Percentiles rank a stretch among this genome's conserved stretches.
Conservation (phyloP, 2,329 filamentous ascomycete species). For the Beauveria sp. region DNA sequence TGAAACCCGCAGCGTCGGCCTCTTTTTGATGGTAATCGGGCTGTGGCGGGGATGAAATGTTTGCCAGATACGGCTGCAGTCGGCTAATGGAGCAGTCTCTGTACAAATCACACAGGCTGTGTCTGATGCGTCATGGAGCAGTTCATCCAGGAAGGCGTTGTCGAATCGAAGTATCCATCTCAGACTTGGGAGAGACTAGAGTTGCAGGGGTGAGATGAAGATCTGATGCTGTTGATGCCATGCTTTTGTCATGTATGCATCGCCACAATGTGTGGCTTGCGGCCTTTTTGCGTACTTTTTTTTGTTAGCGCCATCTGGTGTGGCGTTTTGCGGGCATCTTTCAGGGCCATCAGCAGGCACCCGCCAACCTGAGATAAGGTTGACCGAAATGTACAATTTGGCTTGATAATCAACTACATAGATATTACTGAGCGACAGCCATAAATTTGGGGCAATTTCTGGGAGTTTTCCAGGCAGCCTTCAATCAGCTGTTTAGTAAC, state of each 20-base stretch:
- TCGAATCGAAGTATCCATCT: not conserved
- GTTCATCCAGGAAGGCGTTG: not conserved
- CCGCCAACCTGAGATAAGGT: not conserved
- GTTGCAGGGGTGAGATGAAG: not conserved
- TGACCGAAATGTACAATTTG: not conserved
- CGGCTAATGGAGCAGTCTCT: not conserved
- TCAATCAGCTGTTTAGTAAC: too few relatives aligned
- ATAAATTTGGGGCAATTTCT: too few relatives aligned
- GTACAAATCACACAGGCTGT: not conserved
- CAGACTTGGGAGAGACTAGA: not conserved
- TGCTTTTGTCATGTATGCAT: conserved; percentile 1
- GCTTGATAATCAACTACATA: not conserved
- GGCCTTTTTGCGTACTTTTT: conserved; percentile 1
- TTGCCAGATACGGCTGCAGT: not conserved
- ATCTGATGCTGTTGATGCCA: not conserved
- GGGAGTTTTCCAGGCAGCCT: too few relatives aligned
- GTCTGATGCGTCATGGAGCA: not conserved
- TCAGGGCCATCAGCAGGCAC: not conserved
- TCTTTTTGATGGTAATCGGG: not conserved
- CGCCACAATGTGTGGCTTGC: not conserved
- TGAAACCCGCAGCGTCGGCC: not conserved
- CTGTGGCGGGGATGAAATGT: not conserved
- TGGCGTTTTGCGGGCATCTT: not conserved
- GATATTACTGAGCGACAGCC: not conserved
- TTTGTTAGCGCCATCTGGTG: not conserved